Evolutionary conservation across 768 basidiomycete genomes (phyloP).

Genomic region (Tricholoma sp.): DNA sequence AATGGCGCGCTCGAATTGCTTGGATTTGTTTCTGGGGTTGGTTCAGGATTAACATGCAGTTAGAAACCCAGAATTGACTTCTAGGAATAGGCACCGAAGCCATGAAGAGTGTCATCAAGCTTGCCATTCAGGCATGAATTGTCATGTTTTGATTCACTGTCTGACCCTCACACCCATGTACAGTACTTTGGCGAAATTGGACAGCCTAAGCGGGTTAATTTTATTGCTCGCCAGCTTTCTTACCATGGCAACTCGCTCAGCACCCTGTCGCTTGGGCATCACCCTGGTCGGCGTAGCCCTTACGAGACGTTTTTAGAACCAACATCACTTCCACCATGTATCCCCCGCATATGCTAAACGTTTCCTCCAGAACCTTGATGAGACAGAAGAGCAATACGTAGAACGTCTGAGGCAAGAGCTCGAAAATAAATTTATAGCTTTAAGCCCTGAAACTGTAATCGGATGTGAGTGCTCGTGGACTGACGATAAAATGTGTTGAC

Average conservation of each 20-base stretch:
- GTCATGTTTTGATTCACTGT: neutral
- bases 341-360: conserved; percentile 84
- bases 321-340: conserved; percentile 72
- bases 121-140: conserved; percentile 61
- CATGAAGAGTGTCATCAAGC: conserved; percentile 83
- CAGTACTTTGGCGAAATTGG: conserved; percentile 70
- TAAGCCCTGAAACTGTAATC: conserved; percentile 79
- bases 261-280: conserved; percentile 62
- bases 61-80: neutral
- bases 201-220: conserved; percentile 68
- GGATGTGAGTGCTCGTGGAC: conserved; percentile 49
- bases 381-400: conserved; percentile 78
- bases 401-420: conserved; percentile 73
- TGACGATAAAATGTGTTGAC: neutral
- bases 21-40: conserved; percentile 71
- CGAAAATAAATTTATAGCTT: conserved; percentile 77
- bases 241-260: conserved; percentile 84
- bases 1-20: conserved; percentile 69
- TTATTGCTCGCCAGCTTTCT: conserved; percentile 72
- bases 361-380: conserved; percentile 63
- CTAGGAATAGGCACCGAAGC: conserved; percentile 68
- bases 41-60: conserved; percentile 5
- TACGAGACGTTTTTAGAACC: conserved; percentile 63
- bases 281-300: conserved; percentile 62
- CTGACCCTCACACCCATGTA: neutral